These are phyloP conservation scores for Hydrangea macrophylla DNA, from an alignment of 148 eudicot genomes.

Conservation along the genomic window DNA sequence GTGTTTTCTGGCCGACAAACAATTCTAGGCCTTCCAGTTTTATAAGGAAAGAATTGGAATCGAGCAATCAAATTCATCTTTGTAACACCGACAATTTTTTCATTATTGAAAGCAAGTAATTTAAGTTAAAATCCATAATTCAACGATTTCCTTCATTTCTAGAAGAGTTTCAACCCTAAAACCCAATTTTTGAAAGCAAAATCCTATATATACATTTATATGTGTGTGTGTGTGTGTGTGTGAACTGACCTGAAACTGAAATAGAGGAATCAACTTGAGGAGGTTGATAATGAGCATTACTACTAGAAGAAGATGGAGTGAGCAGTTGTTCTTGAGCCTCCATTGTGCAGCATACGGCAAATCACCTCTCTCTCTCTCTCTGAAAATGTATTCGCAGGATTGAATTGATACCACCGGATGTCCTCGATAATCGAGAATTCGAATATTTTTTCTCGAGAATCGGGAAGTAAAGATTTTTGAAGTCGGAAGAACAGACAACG, in stretches of 20 bases:
- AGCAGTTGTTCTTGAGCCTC: neutral
- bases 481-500: neutral
- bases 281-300: neutral
- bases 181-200: neutral
- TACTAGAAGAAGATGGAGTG: neutral
- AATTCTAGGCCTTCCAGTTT: neutral
- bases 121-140: neutral
- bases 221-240: no score
- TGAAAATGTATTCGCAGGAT: neutral
- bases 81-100: neutral
- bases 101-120: neutral
- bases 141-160: neutral
- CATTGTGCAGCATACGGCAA: neutral
- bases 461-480: neutral
- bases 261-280: neutral
- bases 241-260: conserved; percentile 13
- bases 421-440: neutral
- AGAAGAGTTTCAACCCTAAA: neutral
- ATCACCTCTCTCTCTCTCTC: neutral
- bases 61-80: neutral
- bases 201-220: neutral
- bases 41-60: neutral
- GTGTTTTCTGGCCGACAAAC: neutral
- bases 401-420: neutral
- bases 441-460: neutral